Conservation (phyloP, 2,329 filamentous ascomycete species). For the Mycosphaerelloides madeirae region DNA sequence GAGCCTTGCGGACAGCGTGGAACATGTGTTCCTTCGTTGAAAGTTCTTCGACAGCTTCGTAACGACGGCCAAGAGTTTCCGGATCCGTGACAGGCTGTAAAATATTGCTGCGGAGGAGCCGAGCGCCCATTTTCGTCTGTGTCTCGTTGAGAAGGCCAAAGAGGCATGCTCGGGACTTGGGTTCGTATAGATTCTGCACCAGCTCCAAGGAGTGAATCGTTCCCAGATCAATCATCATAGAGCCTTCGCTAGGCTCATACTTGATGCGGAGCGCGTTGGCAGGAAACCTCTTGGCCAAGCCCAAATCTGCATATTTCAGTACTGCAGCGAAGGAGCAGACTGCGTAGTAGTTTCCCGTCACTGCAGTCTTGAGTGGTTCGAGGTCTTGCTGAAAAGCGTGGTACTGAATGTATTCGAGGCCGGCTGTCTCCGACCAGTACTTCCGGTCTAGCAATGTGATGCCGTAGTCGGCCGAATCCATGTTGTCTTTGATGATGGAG, state of each 20-base stretch:
- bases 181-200: constrained; percentile 75
- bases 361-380: constrained; percentile 72
- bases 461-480: constrained; percentile 54
- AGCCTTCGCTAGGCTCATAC: constrained; percentile 82
- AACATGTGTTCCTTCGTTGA: constrained; percentile 82
- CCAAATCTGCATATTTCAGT: constrained; percentile 74
- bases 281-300: constrained; percentile 63
- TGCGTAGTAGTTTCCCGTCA: constrained; percentile 80
- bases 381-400: constrained; percentile 77
- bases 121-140: constrained; percentile 78
- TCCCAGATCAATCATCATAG: constrained; percentile 92
- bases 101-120: constrained; percentile 78
- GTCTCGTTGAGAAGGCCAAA: constrained; percentile 84
- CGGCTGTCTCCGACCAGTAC: constrained; percentile 76
- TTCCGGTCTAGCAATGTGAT: constrained; percentile 66
- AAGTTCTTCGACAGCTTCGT: constrained; percentile 79
- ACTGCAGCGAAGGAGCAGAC: constrained; percentile 83
- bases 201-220: constrained; percentile 85
- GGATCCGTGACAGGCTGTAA: constrained; percentile 78
- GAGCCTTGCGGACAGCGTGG: constrained; percentile 65
- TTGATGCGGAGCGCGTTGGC: constrained; percentile 78
- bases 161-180: constrained; percentile 74
- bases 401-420: constrained; percentile 70
- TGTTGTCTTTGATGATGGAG: constrained; percentile 67
- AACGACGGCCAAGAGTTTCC: constrained; percentile 64